Base-by-base conservation (phyloP, 352 stramenopile species). In the Phytophthora colocasiae region DNA sequence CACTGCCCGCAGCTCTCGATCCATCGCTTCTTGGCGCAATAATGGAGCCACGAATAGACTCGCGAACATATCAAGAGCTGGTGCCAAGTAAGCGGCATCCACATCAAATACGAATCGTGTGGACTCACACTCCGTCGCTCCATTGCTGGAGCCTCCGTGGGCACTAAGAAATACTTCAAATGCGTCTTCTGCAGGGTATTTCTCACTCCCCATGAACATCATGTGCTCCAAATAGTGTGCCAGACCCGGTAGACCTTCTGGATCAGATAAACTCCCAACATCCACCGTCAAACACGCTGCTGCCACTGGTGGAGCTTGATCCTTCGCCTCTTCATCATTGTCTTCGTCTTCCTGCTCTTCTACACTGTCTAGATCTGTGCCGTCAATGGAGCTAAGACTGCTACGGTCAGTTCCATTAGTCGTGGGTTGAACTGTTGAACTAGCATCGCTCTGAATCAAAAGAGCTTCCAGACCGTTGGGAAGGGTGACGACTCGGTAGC, bases 91-190 rank as follows among this genome's bases (percentile, higher is more conserved):
- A 4, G 44, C 26, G 7, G 78, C 44, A 7, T 79, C 69, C 6
- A 98, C 78, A 45, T 98, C 90, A 65, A 98, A 98, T 41, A 96
- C 80, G 65, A 95, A 98, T 14, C 90, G 81, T 6, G 94, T 98
- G 12, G 73, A 72, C 64, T 98, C 92, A 45, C 86, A 91, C 63
- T 98, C 94, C 3, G 94, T 98, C 32, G 84, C 88, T 39, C 93
- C 94, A 62, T 98, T 98, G 77, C 78, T 93, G 56, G 79, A 93
- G 5, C 94, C 94, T 27, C 94, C 94, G 50, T 97, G 81, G 2
- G 87, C 69, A 45, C 71, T 91, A 34, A 98, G 71, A 56, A 95
- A 98, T 1, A 61, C 56, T 61, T 98, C 91, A 59, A 97, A 98
- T 41, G 85, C 84, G 69, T 98, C 97, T 56, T 98, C 94, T 48